Conservation (phyloP, 768 basidiomycete genomes). For the Tricholoma terreum region DNA sequence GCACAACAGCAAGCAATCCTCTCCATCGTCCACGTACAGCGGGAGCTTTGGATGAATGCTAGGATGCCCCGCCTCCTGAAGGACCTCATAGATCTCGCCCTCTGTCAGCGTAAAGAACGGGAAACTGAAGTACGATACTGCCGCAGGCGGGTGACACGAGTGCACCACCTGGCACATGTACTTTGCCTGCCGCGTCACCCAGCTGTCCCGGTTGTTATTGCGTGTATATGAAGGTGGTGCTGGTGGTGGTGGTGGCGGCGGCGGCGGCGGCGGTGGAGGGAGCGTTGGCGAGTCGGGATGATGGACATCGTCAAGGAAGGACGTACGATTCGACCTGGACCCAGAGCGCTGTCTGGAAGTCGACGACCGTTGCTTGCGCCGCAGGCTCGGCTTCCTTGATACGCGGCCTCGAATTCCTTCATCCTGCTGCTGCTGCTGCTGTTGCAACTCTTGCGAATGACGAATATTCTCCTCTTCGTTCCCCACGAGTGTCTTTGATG, state of each 20-base stretch:
- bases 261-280: constrained; percentile 6
- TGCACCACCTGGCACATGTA: constrained; percentile 71
- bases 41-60: constrained; percentile 71
- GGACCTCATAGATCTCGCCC: constrained; percentile 61
- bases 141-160: constrained; percentile 59
- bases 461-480: constrained; percentile 6
- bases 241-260: constrained; percentile 12
- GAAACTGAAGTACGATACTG: constrained; percentile 66
- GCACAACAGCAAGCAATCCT: constrained; percentile 77
- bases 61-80: constrained; percentile 79
- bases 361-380: constrained; percentile 17
- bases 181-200: constrained; percentile 47
- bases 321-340: constrained; percentile 20
- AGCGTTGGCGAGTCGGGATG: constrained; percentile 9
- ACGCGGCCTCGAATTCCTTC: constrained; percentile 25
- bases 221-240: constrained; percentile 13
- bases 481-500: constrained; percentile 17
- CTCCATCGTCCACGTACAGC: constrained; percentile 70
- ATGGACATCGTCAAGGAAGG: constrained; percentile 28
- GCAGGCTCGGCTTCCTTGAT: constrained; percentile 24
- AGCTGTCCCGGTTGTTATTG: constrained; percentile 35
- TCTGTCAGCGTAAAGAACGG: constrained; percentile 73
- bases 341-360: constrained; percentile 18
- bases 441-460: constrained; percentile 10
- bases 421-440: constrained; percentile 10